These are phyloP conservation scores for Calycina marina DNA, from an alignment of 2,329 filamentous ascomycete genomes.

Conservation along the genomic window DNA sequence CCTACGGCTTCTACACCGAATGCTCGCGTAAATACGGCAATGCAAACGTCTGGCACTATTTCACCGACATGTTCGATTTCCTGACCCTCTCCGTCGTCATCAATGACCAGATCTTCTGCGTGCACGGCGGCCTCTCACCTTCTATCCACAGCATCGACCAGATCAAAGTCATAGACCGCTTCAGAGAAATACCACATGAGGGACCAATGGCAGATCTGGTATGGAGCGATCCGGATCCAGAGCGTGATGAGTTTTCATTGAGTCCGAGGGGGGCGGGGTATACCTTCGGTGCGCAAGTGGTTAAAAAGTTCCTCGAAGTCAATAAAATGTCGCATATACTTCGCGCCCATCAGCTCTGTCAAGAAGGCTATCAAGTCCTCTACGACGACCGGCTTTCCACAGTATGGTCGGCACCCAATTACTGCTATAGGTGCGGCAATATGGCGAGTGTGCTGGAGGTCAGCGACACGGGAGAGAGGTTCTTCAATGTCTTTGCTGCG, in stretches of 20 bases:
- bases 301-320: slow-evolving; percentile 94
- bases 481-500: slow-evolving; percentile 96
- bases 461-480: slow-evolving; percentile 79
- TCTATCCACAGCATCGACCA: slow-evolving; percentile 98
- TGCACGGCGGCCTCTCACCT: slow-evolving; percentile 80
- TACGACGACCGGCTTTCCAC: slow-evolving; percentile 92
- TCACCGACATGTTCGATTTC: slow-evolving; percentile 99
- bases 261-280: slow-evolving; percentile 90
- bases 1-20: slow-evolving; percentile 98
- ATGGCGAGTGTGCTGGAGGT: slow-evolving; percentile 96
- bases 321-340: slow-evolving; percentile 97
- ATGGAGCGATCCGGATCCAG: slow-evolving; percentile 96
- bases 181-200: slow-evolving; percentile 96
- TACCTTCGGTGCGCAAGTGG: slow-evolving; percentile 93
- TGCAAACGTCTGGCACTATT: slow-evolving; percentile 98
- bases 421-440: slow-evolving; percentile 81
- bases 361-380: slow-evolving; percentile 93
- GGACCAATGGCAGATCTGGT: slow-evolving; percentile 99
- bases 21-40: slow-evolving; percentile 97
- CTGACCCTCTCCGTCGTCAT: slow-evolving; percentile 94
- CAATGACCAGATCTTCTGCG: slow-evolving; percentile 97
- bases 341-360: slow-evolving; percentile 93
- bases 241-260: slow-evolving; percentile 90
- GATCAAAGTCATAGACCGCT: slow-evolving; percentile 98
- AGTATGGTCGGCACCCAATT: slow-evolving; percentile 90